A percentile compares a stretch with the other conserved stretches of the same genome.
phyloP scores from a whole-genome alignment of 352 stramenopile species.

The Phytopythium helicoides region DNA sequence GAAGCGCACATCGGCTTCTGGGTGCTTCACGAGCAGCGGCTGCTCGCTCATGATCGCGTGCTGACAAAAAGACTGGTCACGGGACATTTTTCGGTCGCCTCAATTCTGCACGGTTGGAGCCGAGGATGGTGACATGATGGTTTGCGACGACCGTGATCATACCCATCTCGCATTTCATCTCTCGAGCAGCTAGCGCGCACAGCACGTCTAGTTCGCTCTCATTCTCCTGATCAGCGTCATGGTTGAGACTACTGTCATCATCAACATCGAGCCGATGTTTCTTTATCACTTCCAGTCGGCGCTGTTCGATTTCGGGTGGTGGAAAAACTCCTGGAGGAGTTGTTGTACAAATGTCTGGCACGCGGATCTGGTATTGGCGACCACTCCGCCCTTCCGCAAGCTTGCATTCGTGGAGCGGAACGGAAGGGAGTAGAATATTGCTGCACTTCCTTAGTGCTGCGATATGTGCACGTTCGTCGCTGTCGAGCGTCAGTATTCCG shows the following conservation, averaged over 20 bases:
- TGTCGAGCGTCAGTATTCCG: conserved; percentile 11
- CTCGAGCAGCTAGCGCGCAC: conserved; percentile 45
- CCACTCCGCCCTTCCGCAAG: conserved; percentile 47
- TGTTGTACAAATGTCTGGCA: too few relatives aligned
- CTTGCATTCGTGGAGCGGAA: conserved; percentile 32
- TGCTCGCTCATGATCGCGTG: conserved; percentile 59
- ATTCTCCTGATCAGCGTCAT: conserved; percentile 23
- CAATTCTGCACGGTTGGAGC: conserved; percentile 25
- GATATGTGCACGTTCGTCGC: conserved; percentile 21
- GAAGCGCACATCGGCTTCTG: conserved; percentile 69
- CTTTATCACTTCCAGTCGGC: conserved; percentile 8
- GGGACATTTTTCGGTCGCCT: conserved; percentile 27
- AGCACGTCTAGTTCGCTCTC: conserved; percentile 62
- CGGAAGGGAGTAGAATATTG: neutral
- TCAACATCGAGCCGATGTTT: conserved; percentile 31
- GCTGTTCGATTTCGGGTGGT: conserved; percentile 26
- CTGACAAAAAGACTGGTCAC: conserved; percentile 56
- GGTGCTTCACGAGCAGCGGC: conserved; percentile 55
- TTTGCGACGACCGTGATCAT: conserved; percentile 60
- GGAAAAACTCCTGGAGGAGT: too few relatives aligned
- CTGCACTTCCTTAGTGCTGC: conserved; percentile 14
- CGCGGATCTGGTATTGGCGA: conserved; percentile 29
- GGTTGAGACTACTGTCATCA: conserved; percentile 32
- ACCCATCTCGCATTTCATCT: conserved; percentile 49
- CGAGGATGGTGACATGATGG: conserved; percentile 39